Evolutionary conservation across 257 asterid genomes (phyloP).

Genomic region (Solanum okadae): DNA sequence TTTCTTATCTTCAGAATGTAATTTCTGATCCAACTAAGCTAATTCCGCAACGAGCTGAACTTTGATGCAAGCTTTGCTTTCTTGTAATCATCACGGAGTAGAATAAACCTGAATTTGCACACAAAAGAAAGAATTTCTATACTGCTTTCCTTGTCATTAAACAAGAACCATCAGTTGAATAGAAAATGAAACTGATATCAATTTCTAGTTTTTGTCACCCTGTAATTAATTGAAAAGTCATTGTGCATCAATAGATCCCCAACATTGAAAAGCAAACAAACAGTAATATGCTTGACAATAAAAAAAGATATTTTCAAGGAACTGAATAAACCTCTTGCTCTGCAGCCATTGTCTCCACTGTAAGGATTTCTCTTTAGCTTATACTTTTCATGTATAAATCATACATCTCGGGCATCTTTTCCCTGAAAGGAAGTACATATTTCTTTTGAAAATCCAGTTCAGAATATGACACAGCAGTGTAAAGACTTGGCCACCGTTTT

Average conservation of each 20-base stretch:
- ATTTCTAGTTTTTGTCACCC: not conserved
- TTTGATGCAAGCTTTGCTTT: not conserved
- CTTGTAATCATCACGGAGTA: conserved; percentile 4
- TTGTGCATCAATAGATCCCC: not conserved
- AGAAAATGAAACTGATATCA: not conserved
- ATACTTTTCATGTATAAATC: not conserved
- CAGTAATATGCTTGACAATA: not conserved
- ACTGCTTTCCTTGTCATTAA: not conserved
- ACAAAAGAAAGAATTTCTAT: not conserved
- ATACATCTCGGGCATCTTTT: not conserved
- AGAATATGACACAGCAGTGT: not conserved
- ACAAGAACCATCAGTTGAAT: not conserved
- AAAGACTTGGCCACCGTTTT: not conserved
- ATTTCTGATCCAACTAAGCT: not conserved
- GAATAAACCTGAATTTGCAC: conserved; percentile 1
- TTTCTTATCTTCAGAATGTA: not conserved
- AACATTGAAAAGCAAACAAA: not conserved
- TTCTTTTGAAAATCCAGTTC: not conserved
- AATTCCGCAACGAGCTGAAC: not conserved
- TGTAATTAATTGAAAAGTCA: not conserved
- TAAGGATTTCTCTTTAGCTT: not conserved
- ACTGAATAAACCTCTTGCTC: not conserved
- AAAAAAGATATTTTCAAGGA: not conserved
- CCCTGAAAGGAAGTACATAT: not conserved
- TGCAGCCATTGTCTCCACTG: not conserved